Percentiles rank a stretch among this genome's conserved stretches.
Conservation (phyloP, 1,284 basidiomycete species). For the Pseudozyma sp. region DNA sequence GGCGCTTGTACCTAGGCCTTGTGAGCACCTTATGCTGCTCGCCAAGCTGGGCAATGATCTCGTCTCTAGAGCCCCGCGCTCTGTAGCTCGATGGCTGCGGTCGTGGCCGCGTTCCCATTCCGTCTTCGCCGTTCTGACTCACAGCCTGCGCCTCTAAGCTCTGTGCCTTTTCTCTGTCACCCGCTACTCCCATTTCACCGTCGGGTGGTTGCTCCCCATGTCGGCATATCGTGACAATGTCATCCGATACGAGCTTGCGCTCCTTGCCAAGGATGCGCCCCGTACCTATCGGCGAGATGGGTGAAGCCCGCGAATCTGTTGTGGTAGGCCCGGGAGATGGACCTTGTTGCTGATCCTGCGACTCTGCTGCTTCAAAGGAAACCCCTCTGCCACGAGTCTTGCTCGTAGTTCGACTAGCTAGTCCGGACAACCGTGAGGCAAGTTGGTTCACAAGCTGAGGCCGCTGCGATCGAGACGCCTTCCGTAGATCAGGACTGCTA, state of each 20-base stretch:
- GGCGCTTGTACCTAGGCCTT: neutral
- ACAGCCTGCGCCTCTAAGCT: too few relatives aligned
- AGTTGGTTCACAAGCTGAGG: neutral
- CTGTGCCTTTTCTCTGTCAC: too few relatives aligned
- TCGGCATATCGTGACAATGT: constrained; percentile 33
- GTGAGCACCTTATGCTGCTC: neutral
- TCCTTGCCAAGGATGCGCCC: constrained; percentile 3
- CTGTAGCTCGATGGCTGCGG: constrained; percentile 1
- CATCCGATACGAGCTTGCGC: constrained; percentile 27
- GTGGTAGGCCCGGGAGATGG: neutral
- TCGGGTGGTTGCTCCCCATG: neutral
- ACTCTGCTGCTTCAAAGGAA: neutral
- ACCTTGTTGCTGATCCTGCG: too few relatives aligned
- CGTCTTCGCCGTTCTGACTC: neutral
- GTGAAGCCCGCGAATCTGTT: neutral
- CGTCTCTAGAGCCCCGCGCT: constrained; percentile 13
- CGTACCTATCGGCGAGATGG: neutral
- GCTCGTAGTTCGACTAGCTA: neutral
- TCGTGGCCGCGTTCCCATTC: neutral
- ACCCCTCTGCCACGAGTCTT: neutral
- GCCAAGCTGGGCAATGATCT: constrained; percentile 27
- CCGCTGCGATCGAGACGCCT: constrained; percentile 1
- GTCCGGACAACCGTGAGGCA: constrained; percentile 1
- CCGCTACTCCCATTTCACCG: neutral
- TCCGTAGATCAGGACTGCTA: constrained; percentile 21